Conservation (phyloP, 441 rosid genomes). For the Populus hybrid region DNA sequence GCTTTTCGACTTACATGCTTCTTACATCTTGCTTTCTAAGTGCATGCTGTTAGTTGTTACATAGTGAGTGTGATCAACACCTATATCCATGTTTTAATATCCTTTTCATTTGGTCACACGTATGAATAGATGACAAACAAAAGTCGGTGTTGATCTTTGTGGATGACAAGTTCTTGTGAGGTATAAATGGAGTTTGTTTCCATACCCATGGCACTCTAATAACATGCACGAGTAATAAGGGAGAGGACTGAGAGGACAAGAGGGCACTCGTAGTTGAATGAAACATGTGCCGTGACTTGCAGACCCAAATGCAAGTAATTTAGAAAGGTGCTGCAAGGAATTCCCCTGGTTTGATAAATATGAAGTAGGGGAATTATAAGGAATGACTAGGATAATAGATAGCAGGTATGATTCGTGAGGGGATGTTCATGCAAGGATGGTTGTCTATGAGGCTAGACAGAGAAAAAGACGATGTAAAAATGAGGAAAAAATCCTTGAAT, state of each 20-base stretch:
- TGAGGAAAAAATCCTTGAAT: background rate
- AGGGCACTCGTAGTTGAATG: background rate
- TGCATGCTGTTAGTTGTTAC: background rate
- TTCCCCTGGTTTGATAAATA: background rate
- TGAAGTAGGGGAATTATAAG: background rate
- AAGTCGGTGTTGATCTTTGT: background rate
- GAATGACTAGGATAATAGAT: background rate
- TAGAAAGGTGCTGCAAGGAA: background rate
- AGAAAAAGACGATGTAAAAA: background rate
- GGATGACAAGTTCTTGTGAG: background rate
- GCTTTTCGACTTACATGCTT: background rate
- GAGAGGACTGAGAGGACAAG: background rate
- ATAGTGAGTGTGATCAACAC: background rate
- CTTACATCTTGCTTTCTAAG: background rate
- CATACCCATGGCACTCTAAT: background rate
- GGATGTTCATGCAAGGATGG: background rate
- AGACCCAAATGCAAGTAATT: background rate
- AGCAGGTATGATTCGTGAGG: background rate
- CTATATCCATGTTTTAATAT: background rate
- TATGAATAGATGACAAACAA: background rate
- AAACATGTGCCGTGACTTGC: background rate
- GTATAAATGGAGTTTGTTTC: background rate
- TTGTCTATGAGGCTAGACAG: background rate
- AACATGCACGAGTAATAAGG: background rate
- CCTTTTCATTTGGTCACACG: background rate